Evolutionary conservation across 1,284 basidiomycete species (phyloP).

Genomic region (Papiliotrema terrestris): DNA sequence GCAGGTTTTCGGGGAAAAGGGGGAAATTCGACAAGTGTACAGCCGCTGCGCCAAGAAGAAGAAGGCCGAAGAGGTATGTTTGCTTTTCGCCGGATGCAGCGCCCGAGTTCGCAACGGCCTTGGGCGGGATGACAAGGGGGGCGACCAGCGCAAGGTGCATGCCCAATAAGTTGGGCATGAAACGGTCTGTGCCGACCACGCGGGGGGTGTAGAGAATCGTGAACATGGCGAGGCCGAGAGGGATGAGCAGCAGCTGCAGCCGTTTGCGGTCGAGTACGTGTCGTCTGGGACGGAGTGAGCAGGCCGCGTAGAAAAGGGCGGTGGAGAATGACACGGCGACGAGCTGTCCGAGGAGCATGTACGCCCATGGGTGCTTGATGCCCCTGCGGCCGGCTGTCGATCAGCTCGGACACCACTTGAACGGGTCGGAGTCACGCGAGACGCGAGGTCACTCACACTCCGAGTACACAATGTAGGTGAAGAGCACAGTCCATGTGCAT

Average conservation of each 20-base stretch:
- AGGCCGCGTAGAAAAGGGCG: conserved; percentile 63
- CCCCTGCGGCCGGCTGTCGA: conserved; percentile 50
- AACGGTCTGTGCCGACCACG: conserved; percentile 52
- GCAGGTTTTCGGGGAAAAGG: conserved; percentile 3
- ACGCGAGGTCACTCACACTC: conserved; percentile 53
- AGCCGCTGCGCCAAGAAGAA: conserved; percentile 38
- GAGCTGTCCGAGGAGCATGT: conserved; percentile 70
- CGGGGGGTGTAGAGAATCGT: conserved; percentile 56
- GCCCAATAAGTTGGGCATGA: conserved; percentile 60
- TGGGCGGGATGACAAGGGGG: conserved; percentile 51
- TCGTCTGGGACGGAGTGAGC: conserved; percentile 50
- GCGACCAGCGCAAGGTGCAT: conserved; percentile 63
- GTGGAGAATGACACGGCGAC: conserved; percentile 69
- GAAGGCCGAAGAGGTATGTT: conserved; percentile 40
- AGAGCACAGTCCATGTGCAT: conserved; percentile 64
- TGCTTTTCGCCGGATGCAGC: no score
- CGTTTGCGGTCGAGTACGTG: conserved; percentile 5
- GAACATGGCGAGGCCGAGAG: conserved; percentile 54
- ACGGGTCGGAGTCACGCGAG: background rate
- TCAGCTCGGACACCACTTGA: background rate
- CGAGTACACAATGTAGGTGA: conserved; percentile 59
- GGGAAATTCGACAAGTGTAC: conserved; percentile 38
- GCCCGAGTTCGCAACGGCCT: background rate
- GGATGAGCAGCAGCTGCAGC: conserved; percentile 47
- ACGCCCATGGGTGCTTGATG: conserved; percentile 62